Base-by-base conservation (phyloP, 495 filamentous ascomycete species). In the Tuber indicum region DNA sequence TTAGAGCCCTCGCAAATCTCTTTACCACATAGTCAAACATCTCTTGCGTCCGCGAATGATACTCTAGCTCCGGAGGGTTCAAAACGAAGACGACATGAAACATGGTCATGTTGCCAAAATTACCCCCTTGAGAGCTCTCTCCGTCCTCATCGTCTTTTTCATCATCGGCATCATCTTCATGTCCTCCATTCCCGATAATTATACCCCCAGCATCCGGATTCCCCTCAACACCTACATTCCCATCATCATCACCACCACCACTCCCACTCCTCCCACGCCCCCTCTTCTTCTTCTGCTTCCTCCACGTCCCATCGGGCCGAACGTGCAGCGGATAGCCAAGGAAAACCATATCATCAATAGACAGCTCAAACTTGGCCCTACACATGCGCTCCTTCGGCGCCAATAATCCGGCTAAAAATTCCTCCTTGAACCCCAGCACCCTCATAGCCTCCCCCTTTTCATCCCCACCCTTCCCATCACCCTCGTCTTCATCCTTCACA, bases 21-120 rank as follows among this genome's bases (percentile, higher is more conserved):
- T 92, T 95, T 79, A 93, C 91, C 39, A 97, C 91, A 83, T 97
- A 90, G 74, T 93, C 88, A 82, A 94, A 97, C 83, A 98, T 91
- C 72, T 95, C 90, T 74, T 90, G 88, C 71, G 94, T 87, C 36
- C 93, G 87, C 72, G 90, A 86, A 71, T 91, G 91, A 80, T 91
- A 91, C 84, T 96, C 93, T 66, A 92, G 85, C 72, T 91, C 87
- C 52, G 92, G 92, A 4, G 93, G 91, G 81, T 92, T 91, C 72
- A 97, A 85, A 47, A 97, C 92, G 85, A 98, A 98, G 21, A 97
- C 93, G 47, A 98, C 89, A 85, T 98, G 94, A 84, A 99, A 99
- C 94, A 98, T 97, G 39, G 90, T 94, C 92, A 99, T 94, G 69
- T 39, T 82, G 73, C 80, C 79, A 87, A 86, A 47, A 82, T 81